These are phyloP conservation scores for Fusarium praegraminearum DNA, from an alignment of 2,329 filamentous ascomycete species.

Conservation along the genomic window DNA sequence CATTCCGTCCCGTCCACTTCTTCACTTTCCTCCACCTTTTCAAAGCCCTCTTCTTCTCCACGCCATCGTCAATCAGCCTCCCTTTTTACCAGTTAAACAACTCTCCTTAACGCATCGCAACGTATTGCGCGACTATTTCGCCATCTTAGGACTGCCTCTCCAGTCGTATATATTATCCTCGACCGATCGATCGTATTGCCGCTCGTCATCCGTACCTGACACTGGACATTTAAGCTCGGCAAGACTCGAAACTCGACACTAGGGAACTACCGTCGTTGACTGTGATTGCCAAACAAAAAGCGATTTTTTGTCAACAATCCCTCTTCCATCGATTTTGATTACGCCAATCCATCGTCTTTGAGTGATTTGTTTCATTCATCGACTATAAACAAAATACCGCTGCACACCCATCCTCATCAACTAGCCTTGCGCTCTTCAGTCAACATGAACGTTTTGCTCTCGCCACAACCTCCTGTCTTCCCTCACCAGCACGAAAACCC, in stretches of 20 bases:
- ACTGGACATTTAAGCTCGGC: not conserved
- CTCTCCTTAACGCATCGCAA: not conserved
- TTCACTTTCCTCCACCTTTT: slow-evolving; percentile 36
- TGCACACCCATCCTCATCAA: slow-evolving; percentile 4
- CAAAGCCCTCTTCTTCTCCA: slow-evolving; percentile 24
- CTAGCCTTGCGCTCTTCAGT: slow-evolving; percentile 15
- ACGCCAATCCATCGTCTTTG: slow-evolving; percentile 9
- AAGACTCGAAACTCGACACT: slow-evolving; percentile 6
- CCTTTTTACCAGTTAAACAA: not conserved
- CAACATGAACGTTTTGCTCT: slow-evolving; percentile 72
- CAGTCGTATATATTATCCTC: not conserved
- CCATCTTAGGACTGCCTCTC: not conserved
- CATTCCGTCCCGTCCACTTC: slow-evolving; percentile 33
- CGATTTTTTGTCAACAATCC: slow-evolving; percentile 1
- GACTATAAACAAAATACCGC: slow-evolving; percentile 11
- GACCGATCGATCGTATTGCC: not conserved
- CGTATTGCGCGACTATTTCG: not conserved
- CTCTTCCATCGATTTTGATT: slow-evolving; percentile 5
- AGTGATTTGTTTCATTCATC: slow-evolving; percentile 33
- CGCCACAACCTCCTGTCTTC: slow-evolving; percentile 70
- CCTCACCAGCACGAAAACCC: slow-evolving; percentile 69
- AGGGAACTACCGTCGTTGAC: slow-evolving; percentile 7
- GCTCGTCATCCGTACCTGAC: slow-evolving; percentile 1
- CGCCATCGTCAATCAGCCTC: slow-evolving; percentile 9
- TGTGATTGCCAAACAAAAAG: slow-evolving; percentile 7